These are phyloP conservation scores for Floccularia luteovirens DNA, from an alignment of 768 basidiomycete genomes.

Conservation along the genomic window DNA sequence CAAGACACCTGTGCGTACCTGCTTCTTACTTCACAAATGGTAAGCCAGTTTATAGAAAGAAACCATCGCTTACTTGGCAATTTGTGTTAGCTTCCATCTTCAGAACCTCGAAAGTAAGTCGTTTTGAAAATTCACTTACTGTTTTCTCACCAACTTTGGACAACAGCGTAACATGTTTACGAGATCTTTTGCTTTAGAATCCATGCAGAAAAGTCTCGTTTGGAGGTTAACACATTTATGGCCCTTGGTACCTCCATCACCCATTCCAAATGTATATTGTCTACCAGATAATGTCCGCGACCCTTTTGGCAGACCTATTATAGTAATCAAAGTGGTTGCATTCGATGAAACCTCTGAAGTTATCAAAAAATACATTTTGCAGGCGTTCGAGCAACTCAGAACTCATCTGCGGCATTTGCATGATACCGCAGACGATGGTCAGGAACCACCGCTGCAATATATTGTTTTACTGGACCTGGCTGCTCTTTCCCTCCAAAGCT, in stretches of 20 bases:
- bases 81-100: slow-evolving; percentile 48
- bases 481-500: slow-evolving; percentile 43
- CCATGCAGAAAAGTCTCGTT: slow-evolving; percentile 42
- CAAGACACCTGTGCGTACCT: slow-evolving; percentile 53
- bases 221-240: slow-evolving; percentile 48
- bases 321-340: slow-evolving; percentile 41
- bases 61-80: slow-evolving; percentile 6
- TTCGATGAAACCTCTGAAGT: slow-evolving; percentile 29
- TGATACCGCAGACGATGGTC: slow-evolving; percentile 16
- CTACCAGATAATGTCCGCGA: slow-evolving; percentile 49
- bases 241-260: slow-evolving; percentile 20
- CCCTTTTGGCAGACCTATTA: slow-evolving; percentile 58
- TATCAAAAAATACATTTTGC: slow-evolving; percentile 34
- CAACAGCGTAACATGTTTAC: slow-evolving; percentile 62
- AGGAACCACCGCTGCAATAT: slow-evolving; percentile 52
- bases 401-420: slow-evolving; percentile 45
- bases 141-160: slow-evolving; percentile 5
- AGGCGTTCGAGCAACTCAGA: slow-evolving; percentile 50
- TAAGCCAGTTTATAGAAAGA: not conserved
- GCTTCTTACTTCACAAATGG: not conserved
- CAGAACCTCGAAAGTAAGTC: slow-evolving; percentile 54
- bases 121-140: slow-evolving; percentile 6
- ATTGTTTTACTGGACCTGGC: slow-evolving; percentile 60
- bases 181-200: slow-evolving; percentile 52
- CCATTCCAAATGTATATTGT: slow-evolving; percentile 36